Percentiles rank a stretch among this genome's conserved stretches.
Conservation (phyloP, 768 basidiomycete species). For the Astraeus odoratus region DNA sequence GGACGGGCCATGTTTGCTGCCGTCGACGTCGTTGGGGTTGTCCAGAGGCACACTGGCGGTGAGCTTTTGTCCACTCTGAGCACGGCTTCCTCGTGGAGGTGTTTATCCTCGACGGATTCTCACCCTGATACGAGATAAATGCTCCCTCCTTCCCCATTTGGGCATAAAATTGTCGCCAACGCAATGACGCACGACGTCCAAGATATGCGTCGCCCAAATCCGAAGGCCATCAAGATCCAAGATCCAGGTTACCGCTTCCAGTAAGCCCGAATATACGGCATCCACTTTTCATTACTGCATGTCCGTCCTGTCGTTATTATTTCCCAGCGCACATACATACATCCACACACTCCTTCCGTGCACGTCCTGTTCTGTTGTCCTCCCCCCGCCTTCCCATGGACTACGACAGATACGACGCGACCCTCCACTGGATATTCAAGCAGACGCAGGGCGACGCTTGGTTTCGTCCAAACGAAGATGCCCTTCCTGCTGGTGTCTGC, state of each 20-base stretch:
- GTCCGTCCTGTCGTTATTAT: no score
- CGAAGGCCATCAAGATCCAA: no score
- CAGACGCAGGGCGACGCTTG: slow-evolving; percentile 41
- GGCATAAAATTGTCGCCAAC: background rate
- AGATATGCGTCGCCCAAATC: no score
- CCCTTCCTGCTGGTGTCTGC: slow-evolving; percentile 41
- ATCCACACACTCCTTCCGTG: slow-evolving; percentile 5
- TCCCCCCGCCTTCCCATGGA: slow-evolving; percentile 14
- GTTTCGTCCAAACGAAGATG: slow-evolving; percentile 46
- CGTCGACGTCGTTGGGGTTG: slow-evolving; percentile 11
- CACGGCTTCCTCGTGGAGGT: background rate
- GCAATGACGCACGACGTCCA: background rate
- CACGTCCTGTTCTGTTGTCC: slow-evolving; percentile 5
- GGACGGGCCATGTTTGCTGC: slow-evolving; percentile 4
- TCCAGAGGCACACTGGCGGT: slow-evolving; percentile 7
- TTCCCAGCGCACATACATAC: no score
- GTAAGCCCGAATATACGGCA: background rate
- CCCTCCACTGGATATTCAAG: slow-evolving; percentile 24
- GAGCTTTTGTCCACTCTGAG: slow-evolving; percentile 5
- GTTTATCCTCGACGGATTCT: background rate
- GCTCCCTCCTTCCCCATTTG: background rate
- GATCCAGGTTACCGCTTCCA: slow-evolving; percentile 5
- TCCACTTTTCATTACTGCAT: background rate
- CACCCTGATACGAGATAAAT: background rate
- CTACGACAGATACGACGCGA: slow-evolving; percentile 30